Conservation (phyloP, 805 yeast species). For the Kazachstania martiniae region DNA sequence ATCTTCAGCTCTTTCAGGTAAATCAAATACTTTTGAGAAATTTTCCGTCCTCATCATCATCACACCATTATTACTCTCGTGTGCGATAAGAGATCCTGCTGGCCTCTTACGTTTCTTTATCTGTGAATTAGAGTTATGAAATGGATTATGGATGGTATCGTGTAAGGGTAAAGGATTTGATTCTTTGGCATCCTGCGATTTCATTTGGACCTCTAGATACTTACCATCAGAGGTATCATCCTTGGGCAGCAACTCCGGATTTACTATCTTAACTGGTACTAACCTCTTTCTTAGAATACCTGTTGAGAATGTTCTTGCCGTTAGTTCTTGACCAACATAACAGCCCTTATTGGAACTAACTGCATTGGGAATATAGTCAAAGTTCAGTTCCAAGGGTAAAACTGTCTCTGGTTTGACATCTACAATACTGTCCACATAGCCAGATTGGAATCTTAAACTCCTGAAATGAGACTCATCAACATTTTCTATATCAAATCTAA, state of each 20-base stretch:
- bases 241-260: constrained; percentile 3
- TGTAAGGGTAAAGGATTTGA: too few relatives aligned
- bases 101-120: constrained; percentile 31
- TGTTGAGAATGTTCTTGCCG: constrained; percentile 75
- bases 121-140: not conserved
- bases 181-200: constrained; percentile 3
- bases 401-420: constrained; percentile 39
- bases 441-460: constrained; percentile 34
- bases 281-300: constrained; percentile 78
- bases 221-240: not conserved
- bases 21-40: constrained; percentile 22
- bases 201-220: constrained; percentile 8
- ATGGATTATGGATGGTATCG: not conserved
- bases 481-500: constrained; percentile 12
- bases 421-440: constrained; percentile 44
- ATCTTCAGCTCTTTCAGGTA: not conserved
- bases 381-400: constrained; percentile 74
- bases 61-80: constrained; percentile 52
- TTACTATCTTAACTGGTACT: constrained; percentile 45
- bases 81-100: constrained; percentile 51
- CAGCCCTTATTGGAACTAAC: constrained; percentile 88
- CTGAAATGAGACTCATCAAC: constrained; percentile 26
- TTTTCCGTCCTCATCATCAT: constrained; percentile 45
- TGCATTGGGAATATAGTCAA: constrained; percentile 65
- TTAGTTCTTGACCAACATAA: constrained; percentile 91